Evolutionary conservation across 352 stramenopile species (phyloP), one percentile per base, ranked within the genome.

Genomic region (Salisapilia sapeloensis): DNA sequence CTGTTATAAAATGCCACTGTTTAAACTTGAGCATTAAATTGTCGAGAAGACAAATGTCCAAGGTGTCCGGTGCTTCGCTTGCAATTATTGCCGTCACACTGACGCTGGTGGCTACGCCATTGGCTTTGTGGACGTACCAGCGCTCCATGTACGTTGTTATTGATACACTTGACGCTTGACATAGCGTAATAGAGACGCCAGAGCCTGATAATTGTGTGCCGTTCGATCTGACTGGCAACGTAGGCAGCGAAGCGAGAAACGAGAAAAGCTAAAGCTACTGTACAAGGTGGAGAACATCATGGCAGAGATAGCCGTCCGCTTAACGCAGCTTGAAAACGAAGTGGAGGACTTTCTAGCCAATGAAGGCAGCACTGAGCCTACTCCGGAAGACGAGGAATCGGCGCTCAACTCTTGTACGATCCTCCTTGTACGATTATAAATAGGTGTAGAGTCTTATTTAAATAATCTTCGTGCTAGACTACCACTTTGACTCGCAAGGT

Each of bases 401-500:
- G 47, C 64, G 5, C 44, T 86, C 20, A 81, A 77, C 42, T 83
- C 71, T 1, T 86, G 71, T 83, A 48, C 20, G 53, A 38, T 8
- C 12, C 24, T 33, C 17, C 17, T 38, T n/a, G 18, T 11, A 24
- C 20, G 28, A 20, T 42, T 3, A 12, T 41, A 6, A 10, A 9
- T 36, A 26, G 12, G 4, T 7, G 21, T 8, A 42, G 3, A 6
- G 17, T 10, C 8, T 44, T 44, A 34, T 12, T 29, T 36, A 27
- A 23, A 24, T 22, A 26, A 0, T 24, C 11, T 32, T 18, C 18
- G 5, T 18, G 7, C 4, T 39, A 89, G 72, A 84, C 43, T 89
- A 89, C 44, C 72, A 85, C 35, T 85, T 89, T 19, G 69, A 89
- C 44, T 89, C 69, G 18, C 33, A 81, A 4, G 72, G 72, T 35